A percentile compares a stretch with the other conserved stretches of the same genome.
These are phyloP conservation scores for Syzygium malaccense DNA, from an alignment of 441 rosid genomes.

Conservation along the genomic window DNA sequence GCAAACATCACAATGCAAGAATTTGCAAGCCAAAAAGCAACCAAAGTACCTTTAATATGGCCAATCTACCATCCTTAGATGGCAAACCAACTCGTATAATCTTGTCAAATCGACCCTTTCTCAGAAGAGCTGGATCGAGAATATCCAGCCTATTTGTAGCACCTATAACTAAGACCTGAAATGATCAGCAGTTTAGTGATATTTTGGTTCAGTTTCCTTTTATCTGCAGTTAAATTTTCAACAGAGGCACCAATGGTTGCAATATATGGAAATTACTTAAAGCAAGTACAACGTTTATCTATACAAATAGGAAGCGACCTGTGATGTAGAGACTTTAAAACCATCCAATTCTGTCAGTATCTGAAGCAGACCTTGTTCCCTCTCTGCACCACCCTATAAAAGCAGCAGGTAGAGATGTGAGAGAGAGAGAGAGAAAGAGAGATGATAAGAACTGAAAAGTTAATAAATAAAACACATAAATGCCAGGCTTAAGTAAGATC, in stretches of 20 bases:
- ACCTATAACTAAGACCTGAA: slow-evolving; percentile 88
- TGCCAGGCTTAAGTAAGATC: not conserved
- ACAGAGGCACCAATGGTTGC: slow-evolving; percentile 3
- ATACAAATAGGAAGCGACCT: slow-evolving; percentile 35
- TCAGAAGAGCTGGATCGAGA: slow-evolving; percentile 92
- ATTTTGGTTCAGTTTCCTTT: not conserved
- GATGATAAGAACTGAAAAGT: not conserved
- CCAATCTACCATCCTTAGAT: slow-evolving; percentile 87
- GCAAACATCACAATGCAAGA: slow-evolving; percentile 3
- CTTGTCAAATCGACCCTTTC: slow-evolving; percentile 99
- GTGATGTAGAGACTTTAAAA: slow-evolving; percentile 83
- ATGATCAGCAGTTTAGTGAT: not conserved
- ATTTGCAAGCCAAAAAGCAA: not conserved
- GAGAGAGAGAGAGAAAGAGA: not conserved
- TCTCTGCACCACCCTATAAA: slow-evolving; percentile 91
- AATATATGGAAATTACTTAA: not conserved
- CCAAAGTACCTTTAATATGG: slow-evolving; percentile 69
- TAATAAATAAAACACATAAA: not conserved
- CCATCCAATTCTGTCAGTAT: slow-evolving; percentile 98
- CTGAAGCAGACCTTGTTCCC: slow-evolving; percentile 99
- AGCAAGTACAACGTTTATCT: not conserved
- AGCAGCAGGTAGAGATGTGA: not conserved
- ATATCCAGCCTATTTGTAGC: slow-evolving; percentile 97
- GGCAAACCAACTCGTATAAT: slow-evolving; percentile 96
- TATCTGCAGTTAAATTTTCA: not conserved